These are phyloP conservation scores for Nicotiana knightiana DNA, from an alignment of 257 asterid species.

Conservation along the genomic window DNA sequence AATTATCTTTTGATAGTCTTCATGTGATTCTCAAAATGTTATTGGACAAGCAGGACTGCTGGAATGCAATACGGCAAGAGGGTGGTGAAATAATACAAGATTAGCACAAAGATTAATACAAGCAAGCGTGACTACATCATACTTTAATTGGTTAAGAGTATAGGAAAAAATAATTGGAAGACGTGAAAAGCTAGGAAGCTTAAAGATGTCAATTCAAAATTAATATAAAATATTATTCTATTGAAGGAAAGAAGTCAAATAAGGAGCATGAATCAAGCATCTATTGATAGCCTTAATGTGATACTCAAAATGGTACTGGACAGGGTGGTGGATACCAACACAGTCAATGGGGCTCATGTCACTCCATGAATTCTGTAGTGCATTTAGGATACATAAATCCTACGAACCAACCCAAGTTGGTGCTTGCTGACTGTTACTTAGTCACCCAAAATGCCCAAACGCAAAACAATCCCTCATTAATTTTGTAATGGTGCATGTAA, in stretches of 20 bases:
- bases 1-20: neutral
- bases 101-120: neutral
- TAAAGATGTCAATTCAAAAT: neutral
- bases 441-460: neutral
- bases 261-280: neutral
- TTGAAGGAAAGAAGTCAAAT: neutral
- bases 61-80: neutral
- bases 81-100: neutral
- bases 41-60: neutral
- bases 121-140: neutral
- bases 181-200: neutral
- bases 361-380: neutral
- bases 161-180: neutral
- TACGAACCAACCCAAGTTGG: neutral
- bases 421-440: neutral
- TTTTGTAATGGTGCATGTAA: neutral
- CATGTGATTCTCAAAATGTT: neutral
- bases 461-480: neutral
- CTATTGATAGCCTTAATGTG: neutral
- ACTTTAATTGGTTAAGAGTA: neutral
- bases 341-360: neutral
- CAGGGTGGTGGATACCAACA: neutral
- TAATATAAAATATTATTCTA: neutral
- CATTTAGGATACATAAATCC: neutral
- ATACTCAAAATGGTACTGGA: neutral